Percentiles rank a stretch among this genome's conserved stretches.
Evolutionary conservation across 169 alveolate species (phyloP).

Genomic region (Eimeria zaria): DNA sequence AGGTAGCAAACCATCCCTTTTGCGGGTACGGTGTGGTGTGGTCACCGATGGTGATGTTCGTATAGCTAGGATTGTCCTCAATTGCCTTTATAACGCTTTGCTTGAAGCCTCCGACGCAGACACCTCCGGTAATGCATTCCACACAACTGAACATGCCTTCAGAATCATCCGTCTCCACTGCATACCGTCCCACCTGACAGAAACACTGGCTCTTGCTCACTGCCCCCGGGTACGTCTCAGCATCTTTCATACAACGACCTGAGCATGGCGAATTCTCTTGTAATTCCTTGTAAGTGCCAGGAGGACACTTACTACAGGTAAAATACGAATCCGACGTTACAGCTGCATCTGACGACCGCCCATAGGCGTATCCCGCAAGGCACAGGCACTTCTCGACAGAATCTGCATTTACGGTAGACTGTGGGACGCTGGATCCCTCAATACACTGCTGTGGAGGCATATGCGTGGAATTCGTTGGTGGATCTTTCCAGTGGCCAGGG

Average conservation of each 20-base stretch:
- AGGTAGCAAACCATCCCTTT: constrained; percentile 82
- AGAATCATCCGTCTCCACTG: constrained; percentile 73
- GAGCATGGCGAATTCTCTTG: constrained; percentile 86
- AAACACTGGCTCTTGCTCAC: constrained; percentile 85
- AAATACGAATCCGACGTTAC: constrained; percentile 24
- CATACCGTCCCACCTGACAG: constrained; percentile 85
- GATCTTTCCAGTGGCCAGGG: constrained; percentile 86
- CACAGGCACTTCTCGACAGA: constrained; percentile 85
- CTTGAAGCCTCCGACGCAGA: constrained; percentile 85
- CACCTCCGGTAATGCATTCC: constrained; percentile 84
- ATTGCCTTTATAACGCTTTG: constrained; percentile 61
- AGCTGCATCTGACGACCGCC: constrained; percentile 34
- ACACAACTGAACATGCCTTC: constrained; percentile 79
- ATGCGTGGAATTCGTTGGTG: constrained; percentile 78
- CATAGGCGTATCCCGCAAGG: constrained; percentile 81
- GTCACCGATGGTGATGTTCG: constrained; percentile 78
- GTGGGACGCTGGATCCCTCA: constrained; percentile 83
- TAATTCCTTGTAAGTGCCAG: constrained; percentile 84
- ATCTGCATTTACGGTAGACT: constrained; percentile 82
- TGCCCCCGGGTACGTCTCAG: constrained; percentile 86
- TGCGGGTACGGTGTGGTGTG: constrained; percentile 84
- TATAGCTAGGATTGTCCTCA: constrained; percentile 72
- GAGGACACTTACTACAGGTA: constrained; percentile 78
- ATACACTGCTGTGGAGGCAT: constrained; percentile 86
- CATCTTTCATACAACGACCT: constrained; percentile 84